phyloP scores from a whole-genome alignment of 305 asterid genomes.

The Fraxinus sp. region DNA sequence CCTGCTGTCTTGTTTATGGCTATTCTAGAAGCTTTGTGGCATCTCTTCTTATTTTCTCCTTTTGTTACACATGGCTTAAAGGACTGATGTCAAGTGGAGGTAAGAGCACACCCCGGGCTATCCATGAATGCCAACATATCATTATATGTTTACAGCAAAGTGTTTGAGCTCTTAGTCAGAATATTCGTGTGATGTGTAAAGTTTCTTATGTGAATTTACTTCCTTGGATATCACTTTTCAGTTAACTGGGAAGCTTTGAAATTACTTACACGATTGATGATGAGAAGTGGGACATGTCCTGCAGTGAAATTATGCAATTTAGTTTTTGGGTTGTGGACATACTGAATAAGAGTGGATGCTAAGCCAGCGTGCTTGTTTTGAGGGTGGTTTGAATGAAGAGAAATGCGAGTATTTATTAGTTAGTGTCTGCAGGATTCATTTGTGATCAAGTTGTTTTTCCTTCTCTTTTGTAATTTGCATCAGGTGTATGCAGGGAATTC shows the following conservation, averaged over 20 bases:
- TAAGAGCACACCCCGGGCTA: background rate
- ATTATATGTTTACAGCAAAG: background rate
- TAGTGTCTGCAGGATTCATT: background rate
- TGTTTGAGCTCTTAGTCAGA: background rate
- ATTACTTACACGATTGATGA: background rate
- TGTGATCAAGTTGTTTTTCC: background rate
- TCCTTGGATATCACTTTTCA: background rate
- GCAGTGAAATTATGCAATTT: background rate
- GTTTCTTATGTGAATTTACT: background rate
- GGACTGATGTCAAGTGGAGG: background rate
- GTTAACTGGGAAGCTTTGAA: constrained; percentile 1
- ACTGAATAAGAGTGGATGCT: background rate
- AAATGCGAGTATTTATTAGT: background rate
- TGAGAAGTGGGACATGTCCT: constrained; percentile 1
- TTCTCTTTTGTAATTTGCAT: background rate
- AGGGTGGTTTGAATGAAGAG: constrained; percentile 3
- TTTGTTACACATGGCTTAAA: background rate
- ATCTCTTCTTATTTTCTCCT: background rate
- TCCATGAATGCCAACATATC: background rate
- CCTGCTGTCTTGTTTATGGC: background rate
- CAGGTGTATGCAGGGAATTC: background rate
- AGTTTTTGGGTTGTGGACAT: background rate
- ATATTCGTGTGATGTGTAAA: background rate
- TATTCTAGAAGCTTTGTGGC: background rate
- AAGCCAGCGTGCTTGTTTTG: background rate